Conservation (phyloP, 805 yeast genomes). For the Suhomyces emberorum region DNA sequence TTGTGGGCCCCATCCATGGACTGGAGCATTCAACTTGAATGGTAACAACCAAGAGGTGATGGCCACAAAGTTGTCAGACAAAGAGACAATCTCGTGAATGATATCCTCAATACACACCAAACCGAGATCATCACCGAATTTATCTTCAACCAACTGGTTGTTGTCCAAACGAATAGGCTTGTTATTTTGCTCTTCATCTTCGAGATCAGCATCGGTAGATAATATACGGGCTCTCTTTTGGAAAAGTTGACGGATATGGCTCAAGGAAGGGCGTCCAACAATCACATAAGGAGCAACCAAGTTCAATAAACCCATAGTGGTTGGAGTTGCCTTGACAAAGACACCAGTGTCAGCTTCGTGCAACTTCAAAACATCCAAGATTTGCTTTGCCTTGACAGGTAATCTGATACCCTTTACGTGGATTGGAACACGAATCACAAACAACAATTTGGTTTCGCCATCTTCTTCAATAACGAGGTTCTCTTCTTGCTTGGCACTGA, state of each 20-base stretch:
- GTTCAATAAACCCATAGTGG: conserved; percentile 61
- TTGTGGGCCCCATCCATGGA: conserved; percentile 71
- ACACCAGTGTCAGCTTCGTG: conserved; percentile 63
- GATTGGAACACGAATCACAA: conserved; percentile 66
- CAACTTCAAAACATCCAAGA: conserved; percentile 61
- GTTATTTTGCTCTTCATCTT: conserved; percentile 10
- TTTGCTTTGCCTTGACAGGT: conserved; percentile 60
- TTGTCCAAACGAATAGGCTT: conserved; percentile 52
- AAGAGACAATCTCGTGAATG: conserved; percentile 61
- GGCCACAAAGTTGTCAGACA: conserved; percentile 63
- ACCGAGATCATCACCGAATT: conserved; percentile 55
- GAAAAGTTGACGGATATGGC: conserved; percentile 66
- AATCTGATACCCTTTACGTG: conserved; percentile 57
- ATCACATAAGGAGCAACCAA: conserved; percentile 71
- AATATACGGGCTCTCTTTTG: conserved; percentile 70
- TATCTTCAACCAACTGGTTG: conserved; percentile 72
- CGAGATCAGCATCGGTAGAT: conserved; percentile 29
- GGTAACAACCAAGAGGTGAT: conserved; percentile 66
- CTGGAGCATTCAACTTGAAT: conserved; percentile 65
- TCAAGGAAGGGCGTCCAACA: conserved; percentile 70
- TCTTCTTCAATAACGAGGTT: conserved; percentile 11
- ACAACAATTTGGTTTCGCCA: conserved; percentile 47
- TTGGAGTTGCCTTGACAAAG: conserved; percentile 59
- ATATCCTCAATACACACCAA: conserved; percentile 79
- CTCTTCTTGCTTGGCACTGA: conserved; percentile 48